Base-by-base conservation (phyloP, 2,329 filamentous ascomycete genomes). In the Beauveria medogensis region DNA sequence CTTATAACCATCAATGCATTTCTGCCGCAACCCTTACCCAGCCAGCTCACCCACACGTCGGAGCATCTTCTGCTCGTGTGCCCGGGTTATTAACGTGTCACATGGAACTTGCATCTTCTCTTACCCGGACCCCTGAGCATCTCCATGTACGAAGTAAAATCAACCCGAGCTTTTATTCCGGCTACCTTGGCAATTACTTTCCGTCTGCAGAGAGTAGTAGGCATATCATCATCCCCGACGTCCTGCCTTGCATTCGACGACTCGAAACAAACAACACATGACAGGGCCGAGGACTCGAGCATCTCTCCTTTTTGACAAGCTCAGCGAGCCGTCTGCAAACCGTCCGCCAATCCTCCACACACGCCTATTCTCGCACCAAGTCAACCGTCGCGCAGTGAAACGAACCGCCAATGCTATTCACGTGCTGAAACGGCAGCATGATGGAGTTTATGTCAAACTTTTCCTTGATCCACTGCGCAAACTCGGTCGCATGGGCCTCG, bases 381-480 rank as follows among this genome's bases (percentile, higher is more conserved):
- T 63, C 63, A n/a, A 64, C 62, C 26, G 68, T 72, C 9, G 69
- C 69, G 59, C 69, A 72, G 59, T 71, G 70, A 50, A 71, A 72
- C 16, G 70, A 71, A 0, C 70, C 70, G 1, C 71, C 70, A 44
- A 73, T 66, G 56, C 68, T 69, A 43, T 71, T 69, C 1, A 73
- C 70, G 63, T 73, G 66, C 56, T 64, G 58, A 54, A 73, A 73
- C 18, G 70, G 70, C 40, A 63, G 41, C 61, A 63, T 28, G 34
- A 65, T 65, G 3, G 63, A 46, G 20, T 64, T 60, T 44, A 65
- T 65, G 18, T 46, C 64, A 34, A 66, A 65, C 48, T 61, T 58
- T 16, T 52, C 46, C 47, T 37, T 53, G 18, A 66, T 50, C 65
- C 65, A 66, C 12, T 55, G 41, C n/a, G 64, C 63, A 52, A 65